Evolutionary conservation across 257 asterid species (phyloP).

Genomic region (Capsicum rhomboideum): DNA sequence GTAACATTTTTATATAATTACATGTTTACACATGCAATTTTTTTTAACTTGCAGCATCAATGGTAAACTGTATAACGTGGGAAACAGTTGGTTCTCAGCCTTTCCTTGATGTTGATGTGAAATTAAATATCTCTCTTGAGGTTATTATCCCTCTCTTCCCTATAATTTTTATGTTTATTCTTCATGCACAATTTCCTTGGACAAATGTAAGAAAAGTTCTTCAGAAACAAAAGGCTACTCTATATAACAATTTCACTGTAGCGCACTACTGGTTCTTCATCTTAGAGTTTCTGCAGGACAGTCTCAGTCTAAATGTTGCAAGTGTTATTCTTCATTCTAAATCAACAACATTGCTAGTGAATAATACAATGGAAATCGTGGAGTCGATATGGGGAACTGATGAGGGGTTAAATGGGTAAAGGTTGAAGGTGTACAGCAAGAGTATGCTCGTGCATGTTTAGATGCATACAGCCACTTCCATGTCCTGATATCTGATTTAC

Average conservation of each 20-base stretch:
- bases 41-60: slow-evolving; percentile 49
- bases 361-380: too few relatives aligned
- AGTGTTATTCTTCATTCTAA: too few relatives aligned
- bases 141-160: slow-evolving; percentile 11
- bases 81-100: slow-evolving; percentile 40
- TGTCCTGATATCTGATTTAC: background rate
- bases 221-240: background rate
- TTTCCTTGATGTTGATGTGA: slow-evolving; percentile 59
- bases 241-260: too few relatives aligned
- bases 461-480: background rate
- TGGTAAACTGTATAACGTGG: slow-evolving; percentile 77
- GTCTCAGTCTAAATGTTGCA: too few relatives aligned
- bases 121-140: slow-evolving; percentile 33
- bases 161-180: background rate
- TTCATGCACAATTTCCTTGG: background rate
- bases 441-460: background rate
- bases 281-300: background rate
- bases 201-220: background rate
- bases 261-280: background rate
- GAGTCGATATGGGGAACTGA: too few relatives aligned
- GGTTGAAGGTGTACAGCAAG: too few relatives aligned
- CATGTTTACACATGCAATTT: background rate
- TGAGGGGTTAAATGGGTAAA: too few relatives aligned
- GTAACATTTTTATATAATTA: background rate
- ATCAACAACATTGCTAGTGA: too few relatives aligned